Evolutionary conservation across 78 protist species (phyloP).

Genomic region (Guillardia theta): DNA sequence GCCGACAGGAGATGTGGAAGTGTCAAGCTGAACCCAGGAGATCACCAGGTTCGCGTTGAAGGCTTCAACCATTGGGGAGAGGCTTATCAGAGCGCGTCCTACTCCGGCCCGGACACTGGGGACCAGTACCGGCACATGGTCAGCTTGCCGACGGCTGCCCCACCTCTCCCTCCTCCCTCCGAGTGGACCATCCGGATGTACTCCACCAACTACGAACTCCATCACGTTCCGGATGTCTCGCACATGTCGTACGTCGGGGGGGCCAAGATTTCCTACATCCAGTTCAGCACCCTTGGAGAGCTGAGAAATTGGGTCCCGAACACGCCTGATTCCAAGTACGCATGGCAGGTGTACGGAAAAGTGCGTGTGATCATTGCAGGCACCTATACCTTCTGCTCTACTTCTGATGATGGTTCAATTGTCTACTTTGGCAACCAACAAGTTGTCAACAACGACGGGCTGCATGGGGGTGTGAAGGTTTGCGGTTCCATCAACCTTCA

Average conservation of each 20-base stretch:
- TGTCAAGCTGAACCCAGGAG: not conserved
- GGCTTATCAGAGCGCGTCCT: not conserved
- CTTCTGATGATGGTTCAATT: not conserved
- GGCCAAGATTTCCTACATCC: not conserved
- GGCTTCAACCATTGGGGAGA: not conserved
- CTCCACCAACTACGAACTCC: too few relatives aligned
- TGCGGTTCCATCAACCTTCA: not conserved
- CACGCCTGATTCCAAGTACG: not conserved
- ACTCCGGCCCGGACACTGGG: not conserved
- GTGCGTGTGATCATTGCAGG: too few relatives aligned
- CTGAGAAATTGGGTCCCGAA: not conserved
- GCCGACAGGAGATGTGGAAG: not conserved
- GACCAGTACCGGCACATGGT: not conserved
- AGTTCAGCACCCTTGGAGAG: too few relatives aligned
- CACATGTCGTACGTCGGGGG: not conserved
- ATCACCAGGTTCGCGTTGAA: not conserved
- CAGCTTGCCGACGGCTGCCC: not conserved
- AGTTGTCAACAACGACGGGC: conserved; percentile 16
- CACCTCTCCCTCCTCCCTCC: not conserved
- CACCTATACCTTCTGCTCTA: not conserved
- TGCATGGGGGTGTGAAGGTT: not conserved
- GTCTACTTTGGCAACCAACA: not conserved
- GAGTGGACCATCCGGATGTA: not conserved
- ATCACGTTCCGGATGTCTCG: not conserved
- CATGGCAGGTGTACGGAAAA: not conserved